These are phyloP conservation scores for Erysimum pusillum DNA, from an alignment of 441 rosid species.

Conservation along the genomic window DNA sequence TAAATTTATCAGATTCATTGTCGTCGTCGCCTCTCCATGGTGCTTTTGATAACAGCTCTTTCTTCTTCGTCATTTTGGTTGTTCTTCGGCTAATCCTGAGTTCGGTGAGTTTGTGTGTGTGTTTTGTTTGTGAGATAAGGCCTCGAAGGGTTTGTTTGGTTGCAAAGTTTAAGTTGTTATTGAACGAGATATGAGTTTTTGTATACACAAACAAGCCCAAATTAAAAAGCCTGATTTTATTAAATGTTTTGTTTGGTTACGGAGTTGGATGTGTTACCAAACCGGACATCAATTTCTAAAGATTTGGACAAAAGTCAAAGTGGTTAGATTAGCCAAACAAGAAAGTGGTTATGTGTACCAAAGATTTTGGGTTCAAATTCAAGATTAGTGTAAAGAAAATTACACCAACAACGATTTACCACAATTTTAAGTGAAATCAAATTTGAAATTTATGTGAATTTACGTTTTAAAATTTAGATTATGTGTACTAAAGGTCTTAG, in stretches of 20 bases:
- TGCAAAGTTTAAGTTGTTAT: neutral
- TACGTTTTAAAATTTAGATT: too few relatives aligned
- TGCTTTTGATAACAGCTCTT: constrained; percentile 75
- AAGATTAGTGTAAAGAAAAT: too few relatives aligned
- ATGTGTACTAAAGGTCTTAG: too few relatives aligned
- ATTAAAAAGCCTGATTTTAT: neutral
- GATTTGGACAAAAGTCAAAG: too few relatives aligned
- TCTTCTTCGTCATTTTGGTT: constrained; percentile 57
- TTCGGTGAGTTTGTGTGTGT: neutral
- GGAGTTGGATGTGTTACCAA: neutral
- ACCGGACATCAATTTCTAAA: too few relatives aligned
- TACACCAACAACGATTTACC: too few relatives aligned
- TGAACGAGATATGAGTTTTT: neutral
- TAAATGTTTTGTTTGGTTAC: neutral
- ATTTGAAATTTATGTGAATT: too few relatives aligned
- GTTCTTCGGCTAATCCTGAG: neutral
- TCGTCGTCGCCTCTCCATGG: constrained; percentile 89
- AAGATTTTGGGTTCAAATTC: too few relatives aligned
- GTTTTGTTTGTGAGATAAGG: constrained; percentile 33
- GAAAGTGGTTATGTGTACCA: too few relatives aligned
- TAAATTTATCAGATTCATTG: constrained; percentile 60
- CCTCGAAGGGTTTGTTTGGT: constrained; percentile 34
- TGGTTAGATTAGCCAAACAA: too few relatives aligned
- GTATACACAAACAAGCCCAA: constrained; percentile 3
- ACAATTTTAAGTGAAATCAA: too few relatives aligned